Evolutionary conservation across 73 alveolate genomes (phyloP).

Genomic region (Stentor coeruleus): DNA sequence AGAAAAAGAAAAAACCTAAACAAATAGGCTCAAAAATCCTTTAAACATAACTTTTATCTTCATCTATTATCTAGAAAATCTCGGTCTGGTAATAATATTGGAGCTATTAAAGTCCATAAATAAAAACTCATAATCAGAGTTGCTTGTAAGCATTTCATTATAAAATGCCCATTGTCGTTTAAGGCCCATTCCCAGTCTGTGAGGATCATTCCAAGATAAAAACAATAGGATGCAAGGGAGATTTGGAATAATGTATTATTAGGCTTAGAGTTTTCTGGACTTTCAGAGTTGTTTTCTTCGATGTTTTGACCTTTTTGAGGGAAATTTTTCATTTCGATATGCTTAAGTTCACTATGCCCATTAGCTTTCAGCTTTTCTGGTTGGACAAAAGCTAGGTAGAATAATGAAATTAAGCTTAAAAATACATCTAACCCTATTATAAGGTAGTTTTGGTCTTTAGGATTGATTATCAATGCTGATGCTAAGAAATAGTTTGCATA

Average conservation of each 20-base stretch:
- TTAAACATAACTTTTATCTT: no score
- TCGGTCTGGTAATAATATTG: neutral
- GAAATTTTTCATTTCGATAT: neutral
- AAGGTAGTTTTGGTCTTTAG: neutral
- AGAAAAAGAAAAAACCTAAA: neutral
- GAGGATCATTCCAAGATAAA: neutral
- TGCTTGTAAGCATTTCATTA: neutral
- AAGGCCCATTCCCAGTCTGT: neutral
- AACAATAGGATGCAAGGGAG: neutral
- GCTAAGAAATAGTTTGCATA: neutral
- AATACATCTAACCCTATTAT: neutral
- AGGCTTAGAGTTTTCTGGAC: neutral
- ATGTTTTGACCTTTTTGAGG: neutral
- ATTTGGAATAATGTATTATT: neutral
- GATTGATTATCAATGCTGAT: neutral
- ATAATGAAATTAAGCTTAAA: neutral
- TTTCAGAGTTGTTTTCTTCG: neutral
- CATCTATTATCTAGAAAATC: no score
- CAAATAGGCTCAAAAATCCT: slow-evolving; percentile 21
- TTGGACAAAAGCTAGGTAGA: neutral
- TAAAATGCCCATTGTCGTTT: no score
- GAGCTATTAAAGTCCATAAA: neutral
- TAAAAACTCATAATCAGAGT: neutral
- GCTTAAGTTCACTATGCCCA: neutral
- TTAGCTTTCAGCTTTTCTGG: neutral